Conservation (phyloP, 768 basidiomycete species). For the Dendrothele bispora region DNA sequence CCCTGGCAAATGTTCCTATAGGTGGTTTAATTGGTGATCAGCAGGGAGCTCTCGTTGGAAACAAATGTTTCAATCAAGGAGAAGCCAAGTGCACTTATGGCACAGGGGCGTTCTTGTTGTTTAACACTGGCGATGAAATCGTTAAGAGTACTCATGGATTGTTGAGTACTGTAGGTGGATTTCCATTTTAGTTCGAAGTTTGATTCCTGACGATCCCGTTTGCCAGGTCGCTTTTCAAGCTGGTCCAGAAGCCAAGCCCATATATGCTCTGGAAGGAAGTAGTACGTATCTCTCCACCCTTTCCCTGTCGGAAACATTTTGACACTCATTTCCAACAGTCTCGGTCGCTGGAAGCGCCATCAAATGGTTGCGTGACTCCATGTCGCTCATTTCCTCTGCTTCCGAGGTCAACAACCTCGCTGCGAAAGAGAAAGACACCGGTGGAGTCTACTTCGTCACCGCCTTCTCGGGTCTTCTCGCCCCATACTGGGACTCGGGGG, state of each 20-base stretch:
- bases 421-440: constrained; percentile 70
- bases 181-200: background rate
- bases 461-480: constrained; percentile 95
- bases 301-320: background rate
- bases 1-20: constrained; percentile 76
- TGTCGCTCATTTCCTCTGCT: constrained; percentile 79
- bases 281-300: constrained; percentile 51
- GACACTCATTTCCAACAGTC: constrained; percentile 40
- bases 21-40: constrained; percentile 98
- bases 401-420: constrained; percentile 86
- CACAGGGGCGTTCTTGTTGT: constrained; percentile 94
- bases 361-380: constrained; percentile 94
- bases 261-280: constrained; percentile 94
- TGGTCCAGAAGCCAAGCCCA: constrained; percentile 71
- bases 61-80: constrained; percentile 89
- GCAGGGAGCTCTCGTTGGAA: constrained; percentile 94
- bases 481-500: constrained; percentile 96
- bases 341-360: constrained; percentile 95
- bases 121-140: constrained; percentile 88
- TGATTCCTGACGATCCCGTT: constrained; percentile 2
- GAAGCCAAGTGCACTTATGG: constrained; percentile 99
- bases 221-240: constrained; percentile 85
- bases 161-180: constrained; percentile 70
- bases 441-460: constrained; percentile 95
- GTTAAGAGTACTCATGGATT: constrained; percentile 86